Evolutionary conservation across 2,329 filamentous ascomycete species (phyloP).

Genomic region (Pseudomassariella vexata): DNA sequence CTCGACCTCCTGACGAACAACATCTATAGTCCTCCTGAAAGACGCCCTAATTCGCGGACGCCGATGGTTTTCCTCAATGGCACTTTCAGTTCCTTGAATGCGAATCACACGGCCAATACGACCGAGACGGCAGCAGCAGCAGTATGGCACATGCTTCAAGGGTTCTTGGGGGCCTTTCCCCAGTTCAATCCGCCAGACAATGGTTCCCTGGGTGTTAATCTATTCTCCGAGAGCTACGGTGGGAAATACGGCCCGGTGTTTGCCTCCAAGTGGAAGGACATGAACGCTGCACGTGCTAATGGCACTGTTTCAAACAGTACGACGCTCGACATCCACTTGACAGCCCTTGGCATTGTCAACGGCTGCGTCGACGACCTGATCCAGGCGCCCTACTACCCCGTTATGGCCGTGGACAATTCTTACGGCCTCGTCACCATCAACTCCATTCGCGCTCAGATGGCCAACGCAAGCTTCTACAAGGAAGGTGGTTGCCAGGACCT

Average conservation of each 20-base stretch:
- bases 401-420: slow-evolving; percentile 57
- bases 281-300: slow-evolving; percentile 52
- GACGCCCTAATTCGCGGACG: slow-evolving; percentile 18
- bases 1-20: slow-evolving; percentile 38
- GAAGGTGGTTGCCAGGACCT: slow-evolving; percentile 26
- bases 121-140: slow-evolving; percentile 51
- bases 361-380: slow-evolving; percentile 62
- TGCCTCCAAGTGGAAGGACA: slow-evolving; percentile 50
- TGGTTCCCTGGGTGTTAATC: slow-evolving; percentile 47
- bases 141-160: slow-evolving; percentile 61
- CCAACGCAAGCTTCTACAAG: slow-evolving; percentile 37
- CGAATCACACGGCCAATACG: slow-evolving; percentile 45
- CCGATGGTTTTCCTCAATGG: slow-evolving; percentile 18
- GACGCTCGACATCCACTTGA: slow-evolving; percentile 50
- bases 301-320: slow-evolving; percentile 34
- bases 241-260: slow-evolving; percentile 66
- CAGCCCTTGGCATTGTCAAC: slow-evolving; percentile 64
- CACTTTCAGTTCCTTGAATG: slow-evolving; percentile 52
- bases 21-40: slow-evolving; percentile 28
- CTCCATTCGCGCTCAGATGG: slow-evolving; percentile 40
- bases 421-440: slow-evolving; percentile 55
- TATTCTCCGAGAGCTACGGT: slow-evolving; percentile 66
- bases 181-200: slow-evolving; percentile 45
- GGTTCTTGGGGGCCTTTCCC: slow-evolving; percentile 53
- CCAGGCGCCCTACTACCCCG: slow-evolving; percentile 51